Conservation (phyloP, 768 basidiomycete species). For the Saitozyma sp. region DNA sequence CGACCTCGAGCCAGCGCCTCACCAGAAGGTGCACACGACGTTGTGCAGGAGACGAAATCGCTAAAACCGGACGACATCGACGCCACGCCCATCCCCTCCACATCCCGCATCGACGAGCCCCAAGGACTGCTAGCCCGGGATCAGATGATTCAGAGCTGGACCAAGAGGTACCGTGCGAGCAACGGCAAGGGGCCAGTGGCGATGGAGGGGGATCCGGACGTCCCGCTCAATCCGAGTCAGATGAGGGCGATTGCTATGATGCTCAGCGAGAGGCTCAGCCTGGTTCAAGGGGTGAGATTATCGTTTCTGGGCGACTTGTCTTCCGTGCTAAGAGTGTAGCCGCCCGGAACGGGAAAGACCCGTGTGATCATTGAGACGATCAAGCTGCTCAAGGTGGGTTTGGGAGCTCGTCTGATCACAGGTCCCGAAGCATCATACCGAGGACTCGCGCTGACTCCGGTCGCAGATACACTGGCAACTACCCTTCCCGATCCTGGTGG, state of each 20-base stretch:
- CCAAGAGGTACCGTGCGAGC: conserved; percentile 62
- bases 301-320: not conserved
- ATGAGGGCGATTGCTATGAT: conserved; percentile 79
- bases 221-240: conserved; percentile 76
- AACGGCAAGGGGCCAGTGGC: conserved; percentile 57
- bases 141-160: conserved; percentile 79
- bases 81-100: conserved; percentile 52
- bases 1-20: not conserved
- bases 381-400: conserved; percentile 69
- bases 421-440: not conserved
- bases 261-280: conserved; percentile 72
- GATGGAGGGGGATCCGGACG: conserved; percentile 74
- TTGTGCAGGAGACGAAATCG: conserved; percentile 6
- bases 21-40: not conserved
- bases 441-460: conserved; percentile 9
- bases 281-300: conserved; percentile 78
- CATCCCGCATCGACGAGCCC: conserved; percentile 46
- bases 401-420: not conserved
- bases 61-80: conserved; percentile 31
- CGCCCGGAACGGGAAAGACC: conserved; percentile 68
- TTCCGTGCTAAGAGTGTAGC: conserved; percentile 14
- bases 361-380: conserved; percentile 85
- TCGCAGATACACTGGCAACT: conserved; percentile 73
- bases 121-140: conserved; percentile 68
- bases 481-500: conserved; percentile 80